Base-by-base conservation (phyloP, 768 basidiomycete species). In the Macrolepiota fuliginosa region DNA sequence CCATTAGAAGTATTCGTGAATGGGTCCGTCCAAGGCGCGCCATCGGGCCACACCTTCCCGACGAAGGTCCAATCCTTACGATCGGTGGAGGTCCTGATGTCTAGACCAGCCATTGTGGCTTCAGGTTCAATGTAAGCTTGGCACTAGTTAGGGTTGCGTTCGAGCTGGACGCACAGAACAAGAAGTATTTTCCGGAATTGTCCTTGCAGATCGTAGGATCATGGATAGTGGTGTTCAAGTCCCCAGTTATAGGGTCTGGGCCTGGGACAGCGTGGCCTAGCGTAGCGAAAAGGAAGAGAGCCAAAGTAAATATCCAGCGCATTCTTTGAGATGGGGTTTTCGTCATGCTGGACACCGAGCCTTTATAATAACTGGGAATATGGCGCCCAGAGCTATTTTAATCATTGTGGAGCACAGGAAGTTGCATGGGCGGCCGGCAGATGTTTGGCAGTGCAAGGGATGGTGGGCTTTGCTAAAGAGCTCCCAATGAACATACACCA, bases 161-260 rank as follows among this genome's bases (percentile, higher is more conserved):
- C 47, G 29, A 13, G n/a, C 37, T 46, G 36, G 17, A 72, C 77
- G 54, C 55, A 81, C 80, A 80, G 67, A 83, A 83, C 9, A 83
- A 68, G 61, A 76, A 84, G 58, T 79, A 83, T 58, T 70, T 78
- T 22, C 81, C 81, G 39, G 65, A 65, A 29, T 70, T 73, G 64
- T 83, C 81, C 62, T 79, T 81, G 72, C 82, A 84, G 68, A 83
- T 76, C 4, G 79, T 76, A 1, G 81, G 81, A 64, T 82, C 80
- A 63, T 80, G 78, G 3, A 79, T 77, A 3, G 73, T 72, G n/a
- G 76, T 79, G 62, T 79, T 73, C 29, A 32, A 7, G 29, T 32
- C 29, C 19, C 78, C 77, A 0, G 77, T 76, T 27, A 79, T 77
- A 5, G 45, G 49, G 9, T 72, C 76, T 32, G 78, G 77, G 2